Conservation (phyloP, 805 yeast species). For the Kodamaea kaohsiungensis region DNA sequence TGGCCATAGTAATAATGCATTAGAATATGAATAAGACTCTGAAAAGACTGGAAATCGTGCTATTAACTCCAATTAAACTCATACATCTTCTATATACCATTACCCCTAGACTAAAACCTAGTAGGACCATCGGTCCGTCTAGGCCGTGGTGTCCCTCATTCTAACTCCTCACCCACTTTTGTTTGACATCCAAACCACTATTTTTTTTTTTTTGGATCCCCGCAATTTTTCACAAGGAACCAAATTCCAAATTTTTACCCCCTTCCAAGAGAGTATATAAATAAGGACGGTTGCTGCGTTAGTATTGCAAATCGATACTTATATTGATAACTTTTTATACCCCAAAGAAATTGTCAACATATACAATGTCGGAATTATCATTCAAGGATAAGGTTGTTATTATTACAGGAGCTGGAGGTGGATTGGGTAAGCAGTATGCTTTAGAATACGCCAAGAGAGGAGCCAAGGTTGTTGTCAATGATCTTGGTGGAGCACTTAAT, state of each 20-base stretch:
- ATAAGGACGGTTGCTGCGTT: not conserved
- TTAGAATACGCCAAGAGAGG: conserved; percentile 86
- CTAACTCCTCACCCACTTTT: not conserved
- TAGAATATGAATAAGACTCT: too few relatives aligned
- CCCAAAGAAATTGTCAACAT: not conserved
- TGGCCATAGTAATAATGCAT: too few relatives aligned
- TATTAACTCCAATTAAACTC: too few relatives aligned
- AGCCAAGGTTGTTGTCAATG: conserved; percentile 94
- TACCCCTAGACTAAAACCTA: too few relatives aligned
- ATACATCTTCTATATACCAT: too few relatives aligned
- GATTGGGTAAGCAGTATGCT: conserved; percentile 87
- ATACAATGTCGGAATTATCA: conserved; percentile 33
- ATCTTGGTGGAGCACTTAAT: conserved; percentile 78
- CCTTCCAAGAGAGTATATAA: conserved; percentile 3
- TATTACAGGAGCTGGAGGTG: conserved; percentile 98
- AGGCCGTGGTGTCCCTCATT: not conserved
- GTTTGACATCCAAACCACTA: not conserved
- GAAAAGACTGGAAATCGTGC: too few relatives aligned
- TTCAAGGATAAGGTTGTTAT: conserved; percentile 87
- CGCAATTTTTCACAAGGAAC: conserved; percentile 11
- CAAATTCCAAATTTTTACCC: not conserved
- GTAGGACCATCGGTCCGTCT: not conserved
- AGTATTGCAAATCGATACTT: not conserved
- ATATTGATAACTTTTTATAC: not conserved
- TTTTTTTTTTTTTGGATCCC: not conserved